These are phyloP conservation scores for Rhizophlyctis rosea DNA, from an alignment of 192 early-diverging fungal species.

Conservation along the genomic window DNA sequence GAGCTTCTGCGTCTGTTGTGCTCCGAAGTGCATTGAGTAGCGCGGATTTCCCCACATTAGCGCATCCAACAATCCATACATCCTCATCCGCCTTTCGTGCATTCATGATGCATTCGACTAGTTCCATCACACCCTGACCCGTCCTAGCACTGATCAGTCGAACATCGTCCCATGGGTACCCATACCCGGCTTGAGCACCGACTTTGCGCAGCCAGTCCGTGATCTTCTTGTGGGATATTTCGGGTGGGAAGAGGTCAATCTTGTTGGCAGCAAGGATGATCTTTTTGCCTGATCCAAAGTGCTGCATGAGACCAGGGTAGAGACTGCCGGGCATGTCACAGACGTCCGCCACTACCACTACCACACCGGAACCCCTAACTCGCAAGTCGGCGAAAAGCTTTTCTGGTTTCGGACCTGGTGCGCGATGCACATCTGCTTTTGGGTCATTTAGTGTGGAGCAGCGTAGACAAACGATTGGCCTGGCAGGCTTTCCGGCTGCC, in stretches of 20 bases:
- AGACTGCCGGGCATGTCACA: constrained; percentile 68
- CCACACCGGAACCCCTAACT: constrained; percentile 41
- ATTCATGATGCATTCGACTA: constrained; percentile 28
- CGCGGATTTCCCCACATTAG: constrained; percentile 78
- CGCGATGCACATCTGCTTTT: no score
- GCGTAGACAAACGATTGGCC: constrained; percentile 58
- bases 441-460: constrained; percentile 63
- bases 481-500: constrained; percentile 7
- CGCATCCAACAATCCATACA: constrained; percentile 68
- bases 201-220: constrained; percentile 42
- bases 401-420: constrained; percentile 33
- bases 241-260: constrained; percentile 61
- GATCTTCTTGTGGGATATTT: constrained; percentile 45
- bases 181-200: background rate
- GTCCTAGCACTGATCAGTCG: constrained; percentile 14
- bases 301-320: constrained; percentile 41
- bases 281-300: constrained; percentile 43
- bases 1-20: constrained; percentile 31
- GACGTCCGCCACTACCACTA: constrained; percentile 63
- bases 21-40: constrained; percentile 64
- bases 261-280: constrained; percentile 73
- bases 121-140: constrained; percentile 9
- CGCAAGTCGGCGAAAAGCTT: constrained; percentile 16
- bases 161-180: constrained; percentile 1
- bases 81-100: constrained; percentile 44